Evolutionary conservation across 2,329 filamentous ascomycete genomes (phyloP).

Genomic region (Taxawa tesnikishii): DNA sequence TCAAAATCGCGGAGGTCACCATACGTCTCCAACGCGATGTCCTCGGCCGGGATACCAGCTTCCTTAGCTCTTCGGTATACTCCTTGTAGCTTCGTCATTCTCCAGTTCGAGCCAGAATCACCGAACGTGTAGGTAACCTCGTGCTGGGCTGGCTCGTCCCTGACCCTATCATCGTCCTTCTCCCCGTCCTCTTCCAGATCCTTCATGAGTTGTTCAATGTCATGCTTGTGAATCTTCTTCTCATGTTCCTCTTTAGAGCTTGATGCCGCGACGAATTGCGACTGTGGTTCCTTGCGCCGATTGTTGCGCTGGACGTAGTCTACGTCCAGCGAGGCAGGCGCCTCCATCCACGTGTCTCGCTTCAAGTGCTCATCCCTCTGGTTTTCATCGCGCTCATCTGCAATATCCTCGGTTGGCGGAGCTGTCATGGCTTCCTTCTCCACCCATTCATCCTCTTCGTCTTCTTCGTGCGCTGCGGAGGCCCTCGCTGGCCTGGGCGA

Average conservation of each 20-base stretch:
- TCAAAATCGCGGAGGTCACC: constrained; percentile 78
- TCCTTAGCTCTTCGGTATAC: constrained; percentile 74
- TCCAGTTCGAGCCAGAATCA: constrained; percentile 81
- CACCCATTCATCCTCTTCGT: constrained; percentile 26
- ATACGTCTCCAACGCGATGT: constrained; percentile 71
- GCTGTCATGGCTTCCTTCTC: constrained; percentile 31
- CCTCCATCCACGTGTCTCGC: constrained; percentile 92
- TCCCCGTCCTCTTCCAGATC: constrained; percentile 47
- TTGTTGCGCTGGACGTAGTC: constrained; percentile 62
- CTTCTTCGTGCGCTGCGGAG: constrained; percentile 29
- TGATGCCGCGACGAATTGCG: constrained; percentile 31
- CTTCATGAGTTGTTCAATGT: constrained; percentile 63
- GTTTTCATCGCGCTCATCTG: constrained; percentile 29
- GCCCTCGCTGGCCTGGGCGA: constrained; percentile 15
- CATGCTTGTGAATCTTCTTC: constrained; percentile 63
- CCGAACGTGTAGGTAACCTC: constrained; percentile 77
- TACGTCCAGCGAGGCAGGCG: constrained; percentile 66
- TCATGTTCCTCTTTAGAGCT: constrained; percentile 44
- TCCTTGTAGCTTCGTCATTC: constrained; percentile 86
- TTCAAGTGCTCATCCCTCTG: constrained; percentile 32
- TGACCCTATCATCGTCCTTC: constrained; percentile 22
- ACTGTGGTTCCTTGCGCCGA: constrained; percentile 37
- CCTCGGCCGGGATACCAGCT: constrained; percentile 59
- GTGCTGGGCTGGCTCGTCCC: constrained; percentile 41
- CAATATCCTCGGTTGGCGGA: constrained; percentile 27